A percentile compares a stretch with the other conserved stretches of the same genome.
Conservation (phyloP, 2,329 filamentous ascomycete species). For the Parafenestella ontariensis region DNA sequence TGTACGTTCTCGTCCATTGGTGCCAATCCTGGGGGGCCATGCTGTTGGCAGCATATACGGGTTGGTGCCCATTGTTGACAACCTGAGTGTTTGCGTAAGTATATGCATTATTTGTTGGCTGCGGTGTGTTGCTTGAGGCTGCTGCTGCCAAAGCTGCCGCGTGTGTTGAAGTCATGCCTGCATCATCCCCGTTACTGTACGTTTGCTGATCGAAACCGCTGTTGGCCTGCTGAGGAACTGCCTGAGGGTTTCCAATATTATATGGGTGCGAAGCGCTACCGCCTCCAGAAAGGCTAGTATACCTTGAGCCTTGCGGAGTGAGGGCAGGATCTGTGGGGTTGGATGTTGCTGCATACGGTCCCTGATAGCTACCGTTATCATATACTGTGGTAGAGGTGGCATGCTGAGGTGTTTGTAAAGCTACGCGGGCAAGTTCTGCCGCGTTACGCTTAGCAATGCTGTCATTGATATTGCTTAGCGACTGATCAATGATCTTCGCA, state of each 20-base stretch:
- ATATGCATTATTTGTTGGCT: slow-evolving; percentile 31
- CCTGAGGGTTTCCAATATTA: slow-evolving; percentile 28
- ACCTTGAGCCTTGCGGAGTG: slow-evolving; percentile 26
- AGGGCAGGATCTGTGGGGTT: slow-evolving; percentile 30
- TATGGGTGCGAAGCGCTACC: slow-evolving; percentile 30
- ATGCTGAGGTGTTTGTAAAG: slow-evolving; percentile 38
- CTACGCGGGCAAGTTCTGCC: slow-evolving; percentile 51
- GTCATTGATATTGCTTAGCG: slow-evolving; percentile 56
- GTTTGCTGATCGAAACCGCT: slow-evolving; percentile 36
- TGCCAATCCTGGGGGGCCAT: slow-evolving; percentile 43
- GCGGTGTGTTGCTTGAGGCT: slow-evolving; percentile 27
- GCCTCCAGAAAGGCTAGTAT: slow-evolving; percentile 22
- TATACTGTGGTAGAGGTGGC: slow-evolving; percentile 27
- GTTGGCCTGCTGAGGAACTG: slow-evolving; percentile 29
- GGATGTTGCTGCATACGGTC: slow-evolving; percentile 30
- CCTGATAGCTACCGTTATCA: slow-evolving; percentile 30
- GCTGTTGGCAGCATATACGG: slow-evolving; percentile 34
- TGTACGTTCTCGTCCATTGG: slow-evolving; percentile 45
- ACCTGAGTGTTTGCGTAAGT: slow-evolving; percentile 32
- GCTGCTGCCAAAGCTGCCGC: slow-evolving; percentile 39
- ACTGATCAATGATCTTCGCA: slow-evolving; percentile 57
- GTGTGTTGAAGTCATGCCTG: slow-evolving; percentile 38
- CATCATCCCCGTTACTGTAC: slow-evolving; percentile 35
- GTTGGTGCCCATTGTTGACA: slow-evolving; percentile 22
- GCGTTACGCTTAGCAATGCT: slow-evolving; percentile 53